Evolutionary conservation across 2,329 filamentous ascomycete species (phyloP).

Genomic region (Capronia americana): DNA sequence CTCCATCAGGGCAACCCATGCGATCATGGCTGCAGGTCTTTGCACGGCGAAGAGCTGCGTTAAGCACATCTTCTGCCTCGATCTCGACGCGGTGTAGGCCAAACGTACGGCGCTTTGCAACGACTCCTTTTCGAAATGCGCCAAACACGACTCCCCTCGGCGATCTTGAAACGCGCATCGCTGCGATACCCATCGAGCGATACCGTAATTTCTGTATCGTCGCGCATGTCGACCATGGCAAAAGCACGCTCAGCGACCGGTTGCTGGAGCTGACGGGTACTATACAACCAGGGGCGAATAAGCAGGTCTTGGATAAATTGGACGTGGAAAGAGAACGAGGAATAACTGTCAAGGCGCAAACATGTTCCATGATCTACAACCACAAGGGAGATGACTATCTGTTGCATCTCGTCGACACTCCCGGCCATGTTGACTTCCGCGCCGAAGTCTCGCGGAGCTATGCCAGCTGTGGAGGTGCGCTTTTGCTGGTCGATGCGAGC

Average conservation of each 20-base stretch:
- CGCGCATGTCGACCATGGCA: slow-evolving; percentile 98
- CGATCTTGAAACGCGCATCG: slow-evolving; percentile 65
- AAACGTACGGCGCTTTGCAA: slow-evolving; percentile 43
- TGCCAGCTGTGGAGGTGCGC: slow-evolving; percentile 89
- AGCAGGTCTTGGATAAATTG: slow-evolving; percentile 95
- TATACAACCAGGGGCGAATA: slow-evolving; percentile 83
- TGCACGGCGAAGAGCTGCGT: slow-evolving; percentile 39
- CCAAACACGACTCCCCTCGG: slow-evolving; percentile 44
- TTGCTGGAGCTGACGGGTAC: slow-evolving; percentile 93
- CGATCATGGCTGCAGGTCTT: slow-evolving; percentile 41
- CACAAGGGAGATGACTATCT: slow-evolving; percentile 86
- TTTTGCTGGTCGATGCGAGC: slow-evolving; percentile 92
- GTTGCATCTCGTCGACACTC: slow-evolving; percentile 93
- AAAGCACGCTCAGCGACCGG: slow-evolving; percentile 92
- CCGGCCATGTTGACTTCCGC: slow-evolving; percentile 96
- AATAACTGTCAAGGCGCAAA: slow-evolving; percentile 98
- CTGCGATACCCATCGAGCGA: slow-evolving; percentile 58
- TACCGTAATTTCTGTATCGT: slow-evolving; percentile 97
- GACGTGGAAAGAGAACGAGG: slow-evolving; percentile 95
- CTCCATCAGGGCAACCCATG: slow-evolving; percentile 33
- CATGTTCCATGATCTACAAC: slow-evolving; percentile 96
- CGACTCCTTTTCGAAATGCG: slow-evolving; percentile 41
- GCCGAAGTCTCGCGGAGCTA: slow-evolving; percentile 96
- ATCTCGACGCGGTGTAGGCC: not conserved
- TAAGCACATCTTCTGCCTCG: slow-evolving; percentile 33